Evolutionary conservation across 2,329 filamentous ascomycete species (phyloP).

Genomic region (Amauroascus niger): DNA sequence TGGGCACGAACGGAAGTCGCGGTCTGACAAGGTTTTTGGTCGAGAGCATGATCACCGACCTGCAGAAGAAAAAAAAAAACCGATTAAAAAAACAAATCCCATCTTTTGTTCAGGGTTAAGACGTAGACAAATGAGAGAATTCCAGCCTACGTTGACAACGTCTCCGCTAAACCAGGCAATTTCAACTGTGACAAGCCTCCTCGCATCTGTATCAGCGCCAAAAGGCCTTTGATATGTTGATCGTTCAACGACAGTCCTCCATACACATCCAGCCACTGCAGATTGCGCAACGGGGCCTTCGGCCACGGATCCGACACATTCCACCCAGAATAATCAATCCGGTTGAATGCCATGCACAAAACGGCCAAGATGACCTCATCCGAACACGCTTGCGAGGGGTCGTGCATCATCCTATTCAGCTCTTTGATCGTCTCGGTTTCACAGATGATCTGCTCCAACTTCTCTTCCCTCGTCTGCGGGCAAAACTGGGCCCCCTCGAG

Average conservation of each 20-base stretch:
- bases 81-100: neutral
- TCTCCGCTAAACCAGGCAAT: conserved; percentile 30
- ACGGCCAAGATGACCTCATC: conserved; percentile 25
- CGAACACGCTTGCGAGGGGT: conserved; percentile 18
- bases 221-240: conserved; percentile 22
- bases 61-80: conserved; percentile 2
- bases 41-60: conserved; percentile 21
- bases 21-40: conserved; percentile 21
- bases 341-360: conserved; percentile 24
- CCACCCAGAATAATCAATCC: conserved; percentile 18
- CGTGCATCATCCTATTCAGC: conserved; percentile 22
- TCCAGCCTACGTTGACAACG: conserved; percentile 32
- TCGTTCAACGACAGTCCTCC: conserved; percentile 21
- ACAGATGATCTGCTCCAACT: conserved; percentile 18
- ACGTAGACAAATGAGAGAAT: neutral
- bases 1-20: conserved; percentile 20
- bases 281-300: conserved; percentile 21
- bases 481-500: conserved; percentile 12
- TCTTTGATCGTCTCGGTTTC: conserved; percentile 22
- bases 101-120: too few relatives aligned
- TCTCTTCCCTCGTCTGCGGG: conserved; percentile 17
- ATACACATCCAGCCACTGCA: conserved; percentile 24
- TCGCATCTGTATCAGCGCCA: conserved; percentile 26
- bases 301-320: conserved; percentile 18
- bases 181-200: conserved; percentile 31